These are phyloP conservation scores for Magnolia sinica DNA, from an alignment of 164 flowering plant genomes.

Conservation along the genomic window DNA sequence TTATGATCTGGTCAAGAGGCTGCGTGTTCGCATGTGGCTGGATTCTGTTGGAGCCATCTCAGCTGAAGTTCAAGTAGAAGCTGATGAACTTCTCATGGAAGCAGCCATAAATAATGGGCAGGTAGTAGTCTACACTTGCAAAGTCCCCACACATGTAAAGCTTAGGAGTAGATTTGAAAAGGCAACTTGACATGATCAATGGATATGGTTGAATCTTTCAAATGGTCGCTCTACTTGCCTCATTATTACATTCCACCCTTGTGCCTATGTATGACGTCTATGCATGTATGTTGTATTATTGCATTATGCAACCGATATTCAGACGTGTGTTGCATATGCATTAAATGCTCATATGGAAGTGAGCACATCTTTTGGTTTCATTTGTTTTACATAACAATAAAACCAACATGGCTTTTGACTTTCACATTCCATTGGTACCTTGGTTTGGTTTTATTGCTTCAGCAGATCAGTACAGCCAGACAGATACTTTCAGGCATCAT, in stretches of 20 bases:
- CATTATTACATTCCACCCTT: not conserved
- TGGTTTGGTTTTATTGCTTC: conserved; percentile 14
- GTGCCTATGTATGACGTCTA: not conserved
- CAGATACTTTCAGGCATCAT: conserved; percentile 36
- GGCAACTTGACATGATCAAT: not conserved
- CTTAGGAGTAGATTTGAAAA: not conserved
- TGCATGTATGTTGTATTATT: not conserved
- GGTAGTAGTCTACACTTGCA: conserved; percentile 33
- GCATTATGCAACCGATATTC: not conserved
- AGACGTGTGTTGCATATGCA: not conserved
- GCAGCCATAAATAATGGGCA: conserved; percentile 62
- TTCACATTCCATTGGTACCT: not conserved
- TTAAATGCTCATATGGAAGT: not conserved
- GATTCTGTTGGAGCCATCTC: conserved; percentile 59
- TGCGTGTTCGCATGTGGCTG: conserved; percentile 54
- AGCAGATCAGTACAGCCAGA: conserved; percentile 52
- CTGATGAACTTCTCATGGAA: conserved; percentile 79
- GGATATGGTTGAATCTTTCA: not conserved
- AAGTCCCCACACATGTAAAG: not conserved
- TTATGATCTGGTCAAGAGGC: conserved; percentile 43
- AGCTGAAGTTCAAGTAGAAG: conserved; percentile 46
- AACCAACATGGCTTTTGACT: not conserved
- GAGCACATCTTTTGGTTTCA: not conserved
- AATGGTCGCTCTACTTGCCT: not conserved
- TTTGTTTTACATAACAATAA: not conserved